Evolutionary conservation across 2,329 filamentous ascomycete genomes (phyloP).

Genomic region (Colletotrichum sp.): DNA sequence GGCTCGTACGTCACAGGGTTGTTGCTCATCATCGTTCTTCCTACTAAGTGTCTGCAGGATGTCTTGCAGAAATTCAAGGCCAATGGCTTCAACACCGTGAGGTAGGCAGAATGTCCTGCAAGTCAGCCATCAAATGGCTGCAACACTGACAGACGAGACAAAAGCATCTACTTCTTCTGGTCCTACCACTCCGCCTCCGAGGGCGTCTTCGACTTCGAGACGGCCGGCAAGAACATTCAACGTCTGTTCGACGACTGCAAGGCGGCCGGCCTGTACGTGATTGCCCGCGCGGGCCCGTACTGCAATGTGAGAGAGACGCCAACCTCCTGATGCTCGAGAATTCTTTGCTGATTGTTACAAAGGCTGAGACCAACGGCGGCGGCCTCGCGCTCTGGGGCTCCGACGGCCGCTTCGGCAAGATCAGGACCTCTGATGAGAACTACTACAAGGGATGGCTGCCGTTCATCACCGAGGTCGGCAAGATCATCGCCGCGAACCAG

Average conservation of each 20-base stretch:
- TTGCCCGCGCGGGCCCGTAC: conserved; percentile 75
- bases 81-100: conserved; percentile 78
- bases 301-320: conserved; percentile 61
- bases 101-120: conserved; percentile 45
- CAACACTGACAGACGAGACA: neutral
- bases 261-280: conserved; percentile 76
- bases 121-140: neutral
- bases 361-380: conserved; percentile 31
- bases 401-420: conserved; percentile 36
- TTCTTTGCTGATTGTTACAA: neutral
- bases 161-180: conserved; percentile 78
- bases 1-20: conserved; percentile 50
- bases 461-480: conserved; percentile 54
- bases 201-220: conserved; percentile 74
- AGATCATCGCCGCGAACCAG: conserved; percentile 74
- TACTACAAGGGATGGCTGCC: conserved; percentile 46
- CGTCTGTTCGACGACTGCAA: conserved; percentile 79
- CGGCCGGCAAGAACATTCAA: conserved; percentile 43
- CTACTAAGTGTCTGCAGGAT: conserved; percentile 45
- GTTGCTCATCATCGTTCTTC: neutral
- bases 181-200: conserved; percentile 74
- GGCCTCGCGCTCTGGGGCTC: conserved; percentile 37
- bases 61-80: conserved; percentile 85
- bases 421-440: conserved; percentile 43
- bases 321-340: neutral